Evolutionary conservation across 306 rosid species (phyloP).

Genomic region (Ochetophila trinervis): DNA sequence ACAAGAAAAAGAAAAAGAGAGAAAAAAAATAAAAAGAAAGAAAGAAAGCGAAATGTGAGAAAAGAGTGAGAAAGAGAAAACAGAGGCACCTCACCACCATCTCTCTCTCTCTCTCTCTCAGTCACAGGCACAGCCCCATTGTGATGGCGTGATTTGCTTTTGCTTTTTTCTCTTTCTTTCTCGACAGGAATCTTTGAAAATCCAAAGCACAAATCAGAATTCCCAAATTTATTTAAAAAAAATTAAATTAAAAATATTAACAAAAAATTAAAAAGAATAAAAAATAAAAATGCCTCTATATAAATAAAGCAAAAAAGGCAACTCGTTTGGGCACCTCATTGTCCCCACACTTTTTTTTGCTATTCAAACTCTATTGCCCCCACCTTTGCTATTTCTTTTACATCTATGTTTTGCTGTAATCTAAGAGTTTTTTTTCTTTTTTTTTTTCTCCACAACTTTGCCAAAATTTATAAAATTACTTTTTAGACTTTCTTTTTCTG

Average conservation of each 20-base stretch:
- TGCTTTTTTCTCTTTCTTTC: conserved; percentile 35
- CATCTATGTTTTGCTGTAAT: too few relatives aligned
- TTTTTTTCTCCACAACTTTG: too few relatives aligned
- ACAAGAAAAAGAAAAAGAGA: conserved; percentile 64
- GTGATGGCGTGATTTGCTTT: conserved; percentile 61
- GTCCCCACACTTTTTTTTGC: neutral
- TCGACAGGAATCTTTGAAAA: conserved; percentile 66
- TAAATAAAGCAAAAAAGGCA: neutral
- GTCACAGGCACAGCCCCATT: conserved; percentile 19
- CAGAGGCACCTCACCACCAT: neutral
- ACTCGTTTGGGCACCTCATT: conserved; percentile 25
- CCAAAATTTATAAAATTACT: too few relatives aligned
- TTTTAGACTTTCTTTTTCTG: too few relatives aligned
- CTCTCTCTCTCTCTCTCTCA: conserved; percentile 13
- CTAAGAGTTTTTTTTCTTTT: too few relatives aligned
- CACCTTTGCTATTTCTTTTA: neutral
- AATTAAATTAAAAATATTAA: too few relatives aligned
- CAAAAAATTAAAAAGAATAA: neutral
- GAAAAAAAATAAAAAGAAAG: conserved; percentile 18
- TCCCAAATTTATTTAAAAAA: conserved; percentile 5
- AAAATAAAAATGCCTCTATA: neutral
- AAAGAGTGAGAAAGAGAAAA: conserved; percentile 21
- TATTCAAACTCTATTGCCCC: neutral
- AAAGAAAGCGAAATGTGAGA: conserved; percentile 24
- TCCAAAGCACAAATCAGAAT: conserved; percentile 40